Evolutionary conservation across 176 grass and related monocot species (phyloP), one percentile per base, ranked within the genome.

Genomic region (Pharus latifolius): DNA sequence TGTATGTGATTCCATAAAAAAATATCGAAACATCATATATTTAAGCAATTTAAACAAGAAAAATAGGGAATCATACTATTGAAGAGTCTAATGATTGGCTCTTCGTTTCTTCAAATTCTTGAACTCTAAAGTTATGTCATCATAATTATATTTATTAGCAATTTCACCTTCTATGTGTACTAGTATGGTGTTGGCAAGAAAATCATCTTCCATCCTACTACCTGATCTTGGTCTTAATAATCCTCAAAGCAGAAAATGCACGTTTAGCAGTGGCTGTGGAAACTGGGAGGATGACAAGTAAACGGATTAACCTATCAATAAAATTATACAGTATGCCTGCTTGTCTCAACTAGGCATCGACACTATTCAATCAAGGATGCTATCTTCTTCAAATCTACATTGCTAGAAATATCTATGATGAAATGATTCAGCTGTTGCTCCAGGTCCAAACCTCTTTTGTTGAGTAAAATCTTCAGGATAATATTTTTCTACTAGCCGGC

Each of bases 181-280:
- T 29, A 56, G 7, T 17, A 62, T 29, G 12, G 11, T n/a, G 13
- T 50, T 31, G 13, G 10, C 28, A 13, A 80, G 8, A 59, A 57
- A 69, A 3, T 54, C 28, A 15, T 72, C 28, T 34, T 24, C 65
- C 14, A 72, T 42, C 27, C 6, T 50, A n/a, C 63, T 61, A 16
- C 64, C 14, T 28, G 58, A 49, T 5, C 19, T 24, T 6, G n/a
- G 15, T 32, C 17, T 69, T 78, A 18, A 78, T 0, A 2, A 69
- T 12, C 23, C 68, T 78, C 35, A 78, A 56, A 15, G 25, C 8
- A n/a, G 49, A 69, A 78, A 69, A 48, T 32, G 42, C 72, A 11
- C 25, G 33, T 56, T 78, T 13, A 48, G 13, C 13, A 5, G 22
- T 70, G 26, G 54, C 41, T 18, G 54, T 80, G 23, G 66, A 70